Conservation (phyloP, 345 rosid genomes). For the Corchorus olitorius region DNA sequence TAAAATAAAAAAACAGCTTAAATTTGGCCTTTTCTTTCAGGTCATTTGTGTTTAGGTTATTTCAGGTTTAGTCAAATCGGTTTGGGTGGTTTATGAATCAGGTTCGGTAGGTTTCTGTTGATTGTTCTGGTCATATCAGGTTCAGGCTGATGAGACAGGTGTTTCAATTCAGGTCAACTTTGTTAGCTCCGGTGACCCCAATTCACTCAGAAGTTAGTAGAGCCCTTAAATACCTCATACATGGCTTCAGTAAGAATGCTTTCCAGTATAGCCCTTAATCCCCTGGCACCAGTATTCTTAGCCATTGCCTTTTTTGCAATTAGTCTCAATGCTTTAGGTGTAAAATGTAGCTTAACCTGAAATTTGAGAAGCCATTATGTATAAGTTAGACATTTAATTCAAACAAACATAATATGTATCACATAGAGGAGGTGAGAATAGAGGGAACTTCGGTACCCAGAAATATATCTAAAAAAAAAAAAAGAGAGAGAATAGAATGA, state of each 20-base stretch:
- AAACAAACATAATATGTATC: not conserved
- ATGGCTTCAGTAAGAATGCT: constrained; percentile 88
- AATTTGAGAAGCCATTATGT: constrained; percentile 22
- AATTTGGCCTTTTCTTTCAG: too few species aligned
- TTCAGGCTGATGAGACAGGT: too few species aligned
- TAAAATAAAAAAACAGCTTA: too few species aligned
- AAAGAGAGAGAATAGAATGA: too few species aligned
- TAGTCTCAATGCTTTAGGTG: constrained; percentile 71
- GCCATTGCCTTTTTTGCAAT: constrained; percentile 85
- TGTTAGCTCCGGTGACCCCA: not conserved
- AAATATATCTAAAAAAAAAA: too few species aligned
- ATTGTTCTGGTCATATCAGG: too few species aligned
- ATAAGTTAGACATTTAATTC: constrained; percentile 11
- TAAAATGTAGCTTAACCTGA: constrained; percentile 91
- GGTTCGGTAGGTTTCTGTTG: too few species aligned
- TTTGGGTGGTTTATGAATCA: too few species aligned
- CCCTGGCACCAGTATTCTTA: constrained; percentile 96
- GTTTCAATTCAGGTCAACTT: too few species aligned
- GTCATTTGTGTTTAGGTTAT: too few species aligned
- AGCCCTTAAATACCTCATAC: constrained; percentile 72
- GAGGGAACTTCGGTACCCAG: not conserved
- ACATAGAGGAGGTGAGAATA: constrained; percentile 10
- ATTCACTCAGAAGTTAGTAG: not conserved
- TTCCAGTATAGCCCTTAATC: constrained; percentile 86
- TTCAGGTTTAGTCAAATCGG: too few species aligned